phyloP scores from a whole-genome alignment of 23 red algal species.

The Agarophyton chilense region DNA sequence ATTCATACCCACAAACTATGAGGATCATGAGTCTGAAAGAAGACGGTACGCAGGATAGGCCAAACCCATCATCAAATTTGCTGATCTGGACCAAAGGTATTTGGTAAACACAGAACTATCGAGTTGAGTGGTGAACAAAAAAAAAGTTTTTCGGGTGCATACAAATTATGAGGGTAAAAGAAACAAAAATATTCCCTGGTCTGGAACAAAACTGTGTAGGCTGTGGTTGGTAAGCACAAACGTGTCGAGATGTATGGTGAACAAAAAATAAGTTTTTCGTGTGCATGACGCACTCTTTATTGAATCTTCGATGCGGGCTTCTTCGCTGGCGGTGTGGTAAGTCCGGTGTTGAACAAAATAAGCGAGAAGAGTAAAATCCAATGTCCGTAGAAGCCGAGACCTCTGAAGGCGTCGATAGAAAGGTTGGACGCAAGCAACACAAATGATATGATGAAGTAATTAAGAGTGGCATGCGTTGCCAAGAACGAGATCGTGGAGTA shows the following conservation, averaged over 20 bases:
- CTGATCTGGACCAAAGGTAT: no score
- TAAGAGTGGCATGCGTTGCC: slow-evolving; percentile 76
- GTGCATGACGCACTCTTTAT: slow-evolving; percentile 28
- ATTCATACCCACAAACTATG: no score
- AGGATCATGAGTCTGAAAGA: no score
- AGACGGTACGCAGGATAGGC: no score
- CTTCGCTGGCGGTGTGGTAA: slow-evolving; percentile 70
- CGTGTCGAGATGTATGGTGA: neutral
- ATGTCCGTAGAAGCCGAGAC: slow-evolving; percentile 80
- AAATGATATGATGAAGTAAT: slow-evolving; percentile 98
- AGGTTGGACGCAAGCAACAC: slow-evolving; percentile 83
- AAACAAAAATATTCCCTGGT: no score
- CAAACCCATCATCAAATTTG: no score
- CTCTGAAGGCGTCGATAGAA: slow-evolving; percentile 62
- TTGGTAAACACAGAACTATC: neutral
- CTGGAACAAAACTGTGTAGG: neutral
- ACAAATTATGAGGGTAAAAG: no score
- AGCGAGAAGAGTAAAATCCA: slow-evolving; percentile 58
- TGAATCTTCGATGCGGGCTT: slow-evolving; percentile 64
- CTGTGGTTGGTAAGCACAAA: neutral
- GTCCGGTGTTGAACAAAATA: slow-evolving; percentile 71
- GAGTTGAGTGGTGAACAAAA: neutral
- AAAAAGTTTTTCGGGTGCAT: no score
- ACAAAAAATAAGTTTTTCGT: slow-evolving; percentile 14
- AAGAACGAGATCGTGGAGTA: slow-evolving; percentile 56